Percentiles rank a stretch among this genome's conserved stretches.
Conservation (phyloP, 1,284 basidiomycete species). For the Naganishia liquefaciens region DNA sequence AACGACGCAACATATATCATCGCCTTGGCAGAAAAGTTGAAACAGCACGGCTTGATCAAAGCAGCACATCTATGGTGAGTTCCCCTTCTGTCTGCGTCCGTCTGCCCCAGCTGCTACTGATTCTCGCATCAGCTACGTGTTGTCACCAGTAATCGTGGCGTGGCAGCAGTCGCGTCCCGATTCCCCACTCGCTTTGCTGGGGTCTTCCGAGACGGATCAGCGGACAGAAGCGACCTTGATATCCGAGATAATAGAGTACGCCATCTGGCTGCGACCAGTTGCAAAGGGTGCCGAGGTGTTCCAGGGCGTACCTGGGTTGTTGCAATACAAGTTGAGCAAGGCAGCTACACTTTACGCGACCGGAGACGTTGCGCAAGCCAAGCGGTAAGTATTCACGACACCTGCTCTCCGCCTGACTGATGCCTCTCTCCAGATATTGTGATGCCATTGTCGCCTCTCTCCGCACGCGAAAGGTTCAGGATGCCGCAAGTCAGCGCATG, state of each 20-base stretch:
- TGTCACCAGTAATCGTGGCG: constrained; percentile 63
- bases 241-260: constrained; percentile 92
- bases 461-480: constrained; percentile 59
- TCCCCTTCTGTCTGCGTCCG: constrained; percentile 34
- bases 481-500: constrained; percentile 66
- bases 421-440: constrained; percentile 70
- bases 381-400: constrained; percentile 59
- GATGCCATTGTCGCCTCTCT: constrained; percentile 79
- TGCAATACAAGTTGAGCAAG: constrained; percentile 82
- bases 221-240: constrained; percentile 58
- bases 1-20: constrained; percentile 71
- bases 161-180: constrained; percentile 23
- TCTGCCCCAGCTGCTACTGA: constrained; percentile 31
- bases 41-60: constrained; percentile 70
- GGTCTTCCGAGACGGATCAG: constrained; percentile 49
- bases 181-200: constrained; percentile 63
- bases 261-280: constrained; percentile 69
- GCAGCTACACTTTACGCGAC: constrained; percentile 76
- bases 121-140: constrained; percentile 66
- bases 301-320: constrained; percentile 77
- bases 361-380: constrained; percentile 71
- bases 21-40: constrained; percentile 80
- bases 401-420: background rate
- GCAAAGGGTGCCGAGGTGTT: constrained; percentile 83
- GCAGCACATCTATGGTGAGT: constrained; percentile 87